These are phyloP conservation scores for Lasiodiplodia hormozganensis DNA, from an alignment of 2,329 filamentous ascomycete genomes.

Conservation along the genomic window DNA sequence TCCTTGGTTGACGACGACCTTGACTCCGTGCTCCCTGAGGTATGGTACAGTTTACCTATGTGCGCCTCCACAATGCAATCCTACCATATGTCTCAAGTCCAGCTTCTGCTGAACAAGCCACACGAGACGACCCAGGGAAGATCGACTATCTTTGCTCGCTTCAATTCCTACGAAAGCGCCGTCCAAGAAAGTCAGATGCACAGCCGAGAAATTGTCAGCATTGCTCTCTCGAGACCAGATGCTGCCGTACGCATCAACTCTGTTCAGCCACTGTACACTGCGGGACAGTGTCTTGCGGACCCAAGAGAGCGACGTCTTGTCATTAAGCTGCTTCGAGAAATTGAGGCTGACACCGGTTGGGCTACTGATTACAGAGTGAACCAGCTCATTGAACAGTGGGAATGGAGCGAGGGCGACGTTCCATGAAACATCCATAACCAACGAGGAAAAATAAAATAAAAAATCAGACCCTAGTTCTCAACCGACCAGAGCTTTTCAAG, in stretches of 20 bases:
- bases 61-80: conserved; percentile 71
- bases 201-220: conserved; percentile 67
- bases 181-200: conserved; percentile 63
- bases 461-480: background rate
- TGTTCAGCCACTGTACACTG: conserved; percentile 67
- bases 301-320: conserved; percentile 62
- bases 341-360: conserved; percentile 70
- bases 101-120: conserved; percentile 67
- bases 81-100: conserved; percentile 69
- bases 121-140: conserved; percentile 61
- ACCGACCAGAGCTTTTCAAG: background rate
- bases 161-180: conserved; percentile 64
- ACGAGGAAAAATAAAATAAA: background rate
- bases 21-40: conserved; percentile 58
- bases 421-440: conserved; percentile 4
- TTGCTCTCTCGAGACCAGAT: conserved; percentile 63
- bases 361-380: conserved; percentile 67
- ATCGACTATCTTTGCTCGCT: conserved; percentile 60
- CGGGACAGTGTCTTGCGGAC: conserved; percentile 66
- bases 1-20: conserved; percentile 37
- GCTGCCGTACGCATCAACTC: conserved; percentile 65
- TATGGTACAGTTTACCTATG: conserved; percentile 69
- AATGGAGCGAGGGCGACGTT: conserved; percentile 25
- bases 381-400: conserved; percentile 59
- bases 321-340: conserved; percentile 61